phyloP scores from a whole-genome alignment of 768 basidiomycete genomes.

The Tylopilus sp. region DNA sequence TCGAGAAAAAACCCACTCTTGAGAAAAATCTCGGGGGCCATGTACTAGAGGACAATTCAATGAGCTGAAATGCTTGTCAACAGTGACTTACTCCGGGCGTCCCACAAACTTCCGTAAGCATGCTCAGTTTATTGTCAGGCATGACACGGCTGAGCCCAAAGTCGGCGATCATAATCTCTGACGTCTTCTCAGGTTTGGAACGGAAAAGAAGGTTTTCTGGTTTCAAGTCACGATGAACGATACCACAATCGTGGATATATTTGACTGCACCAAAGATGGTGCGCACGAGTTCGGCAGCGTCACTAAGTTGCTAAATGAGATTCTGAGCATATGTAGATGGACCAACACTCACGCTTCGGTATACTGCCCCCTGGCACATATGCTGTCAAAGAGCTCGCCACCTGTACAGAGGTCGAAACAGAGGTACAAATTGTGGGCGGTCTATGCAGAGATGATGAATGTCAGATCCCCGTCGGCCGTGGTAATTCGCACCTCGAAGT shows the following conservation, averaged over 20 bases:
- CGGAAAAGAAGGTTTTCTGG: constrained; percentile 98
- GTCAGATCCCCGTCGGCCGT: not conserved
- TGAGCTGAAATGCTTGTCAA: not conserved
- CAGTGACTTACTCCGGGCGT: constrained; percentile 69
- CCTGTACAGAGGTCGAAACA: constrained; percentile 96
- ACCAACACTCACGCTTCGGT: constrained; percentile 72
- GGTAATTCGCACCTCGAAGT: constrained; percentile 70
- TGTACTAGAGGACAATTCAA: constrained; percentile 51
- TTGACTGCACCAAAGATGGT: constrained; percentile 85
- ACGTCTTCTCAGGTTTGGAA: constrained; percentile 72
- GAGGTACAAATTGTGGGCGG: constrained; percentile 89
- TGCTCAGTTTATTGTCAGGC: constrained; percentile 82
- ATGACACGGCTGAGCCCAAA: constrained; percentile 92
- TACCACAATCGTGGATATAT: constrained; percentile 87
- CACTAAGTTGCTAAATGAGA: constrained; percentile 47
- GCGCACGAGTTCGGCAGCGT: constrained; percentile 84
- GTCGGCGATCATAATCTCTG: constrained; percentile 96
- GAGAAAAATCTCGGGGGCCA: constrained; percentile 96
- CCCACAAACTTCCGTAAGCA: constrained; percentile 94
- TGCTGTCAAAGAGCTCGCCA: constrained; percentile 97
- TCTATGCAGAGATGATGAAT: constrained; percentile 40
- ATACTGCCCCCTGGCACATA: constrained; percentile 96
- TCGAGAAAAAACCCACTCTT: constrained; percentile 54
- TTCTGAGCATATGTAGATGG: not conserved
- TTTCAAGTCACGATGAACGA: constrained; percentile 96